Evolutionary conservation across 441 rosid species (phyloP).

Genomic region (Arabidopsis lyrata): DNA sequence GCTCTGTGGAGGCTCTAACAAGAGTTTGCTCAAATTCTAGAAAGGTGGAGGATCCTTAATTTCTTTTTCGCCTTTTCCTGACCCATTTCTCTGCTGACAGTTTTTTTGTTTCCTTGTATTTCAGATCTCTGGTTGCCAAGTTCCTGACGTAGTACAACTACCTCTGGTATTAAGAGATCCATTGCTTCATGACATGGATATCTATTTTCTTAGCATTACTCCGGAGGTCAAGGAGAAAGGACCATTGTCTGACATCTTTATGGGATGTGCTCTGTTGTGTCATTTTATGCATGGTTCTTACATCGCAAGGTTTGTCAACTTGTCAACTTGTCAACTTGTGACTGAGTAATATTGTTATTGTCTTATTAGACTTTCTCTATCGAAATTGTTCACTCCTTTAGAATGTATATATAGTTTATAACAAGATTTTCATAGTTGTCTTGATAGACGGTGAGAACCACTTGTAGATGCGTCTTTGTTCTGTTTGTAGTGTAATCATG

Average conservation of each 20-base stretch:
- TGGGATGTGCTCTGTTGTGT: slow-evolving; percentile 70
- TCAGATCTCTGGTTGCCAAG: slow-evolving; percentile 59
- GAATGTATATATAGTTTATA: slow-evolving; percentile 2
- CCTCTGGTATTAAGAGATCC: slow-evolving; percentile 78
- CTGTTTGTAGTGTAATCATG: slow-evolving; percentile 23
- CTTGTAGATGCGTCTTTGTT: slow-evolving; percentile 27
- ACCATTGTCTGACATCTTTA: slow-evolving; percentile 73
- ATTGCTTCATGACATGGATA: slow-evolving; percentile 82
- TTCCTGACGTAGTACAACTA: slow-evolving; percentile 61
- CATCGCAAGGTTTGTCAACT: slow-evolving; percentile 65
- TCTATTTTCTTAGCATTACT: slow-evolving; percentile 55
- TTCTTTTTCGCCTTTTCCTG: slow-evolving; percentile 26
- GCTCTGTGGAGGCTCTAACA: slow-evolving; percentile 84
- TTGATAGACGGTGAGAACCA: slow-evolving; percentile 17
- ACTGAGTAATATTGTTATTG: slow-evolving; percentile 23
- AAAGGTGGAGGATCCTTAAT: slow-evolving; percentile 34
- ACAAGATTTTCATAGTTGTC: slow-evolving; percentile 24
- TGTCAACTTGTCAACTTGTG: slow-evolving; percentile 43
- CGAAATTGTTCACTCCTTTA: slow-evolving; percentile 10
- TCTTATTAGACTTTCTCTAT: slow-evolving; percentile 29
- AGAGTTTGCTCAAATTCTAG: slow-evolving; percentile 54
- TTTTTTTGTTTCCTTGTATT: slow-evolving; percentile 29
- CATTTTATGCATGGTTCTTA: slow-evolving; percentile 75
- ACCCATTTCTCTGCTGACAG: slow-evolving; percentile 34
- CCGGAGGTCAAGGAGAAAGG: slow-evolving; percentile 55